Conservation (phyloP, 2,329 filamentous ascomycete species). For the Kalmusia sp. region DNA sequence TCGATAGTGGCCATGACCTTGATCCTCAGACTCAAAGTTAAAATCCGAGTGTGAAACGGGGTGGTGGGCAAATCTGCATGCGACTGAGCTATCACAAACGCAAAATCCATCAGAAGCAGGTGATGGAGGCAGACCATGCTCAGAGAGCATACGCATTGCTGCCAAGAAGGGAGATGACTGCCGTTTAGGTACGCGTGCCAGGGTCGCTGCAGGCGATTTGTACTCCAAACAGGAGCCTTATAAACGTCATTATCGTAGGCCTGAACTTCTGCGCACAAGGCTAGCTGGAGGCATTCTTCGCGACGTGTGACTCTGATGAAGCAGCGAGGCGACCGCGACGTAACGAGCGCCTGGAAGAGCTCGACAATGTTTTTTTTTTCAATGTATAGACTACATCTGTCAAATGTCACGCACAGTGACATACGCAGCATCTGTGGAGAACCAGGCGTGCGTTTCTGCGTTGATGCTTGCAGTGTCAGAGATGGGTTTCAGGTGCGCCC, state of each 20-base stretch:
- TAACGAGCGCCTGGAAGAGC: neutral
- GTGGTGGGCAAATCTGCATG: constrained; percentile 8
- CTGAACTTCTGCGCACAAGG: no score
- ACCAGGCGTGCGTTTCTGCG: neutral
- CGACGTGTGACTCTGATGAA: no score
- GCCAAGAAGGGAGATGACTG: neutral
- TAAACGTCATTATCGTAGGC: constrained; percentile 5
- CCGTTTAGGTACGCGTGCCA: neutral
- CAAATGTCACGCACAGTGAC: constrained; percentile 1
- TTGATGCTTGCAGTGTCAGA: constrained; percentile 22
- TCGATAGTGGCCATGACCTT: neutral
- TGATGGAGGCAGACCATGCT: constrained; percentile 10
- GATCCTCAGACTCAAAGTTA: constrained; percentile 14
- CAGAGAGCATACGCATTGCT: constrained; percentile 1
- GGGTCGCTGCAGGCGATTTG: constrained; percentile 9
- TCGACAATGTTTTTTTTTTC: neutral
- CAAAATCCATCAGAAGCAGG: constrained; percentile 24
- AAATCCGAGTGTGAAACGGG: constrained; percentile 24
- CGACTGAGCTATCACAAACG: constrained; percentile 23
- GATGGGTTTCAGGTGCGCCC: constrained; percentile 24
- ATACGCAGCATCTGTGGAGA: neutral
- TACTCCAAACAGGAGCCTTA: constrained; percentile 9
- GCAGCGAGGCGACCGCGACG: neutral
- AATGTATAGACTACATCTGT: neutral
- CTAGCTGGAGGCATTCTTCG: no score